A percentile compares a stretch with the other conserved stretches of the same genome.
Conservation (phyloP, 768 basidiomycete genomes). For the Suillus discolor region DNA sequence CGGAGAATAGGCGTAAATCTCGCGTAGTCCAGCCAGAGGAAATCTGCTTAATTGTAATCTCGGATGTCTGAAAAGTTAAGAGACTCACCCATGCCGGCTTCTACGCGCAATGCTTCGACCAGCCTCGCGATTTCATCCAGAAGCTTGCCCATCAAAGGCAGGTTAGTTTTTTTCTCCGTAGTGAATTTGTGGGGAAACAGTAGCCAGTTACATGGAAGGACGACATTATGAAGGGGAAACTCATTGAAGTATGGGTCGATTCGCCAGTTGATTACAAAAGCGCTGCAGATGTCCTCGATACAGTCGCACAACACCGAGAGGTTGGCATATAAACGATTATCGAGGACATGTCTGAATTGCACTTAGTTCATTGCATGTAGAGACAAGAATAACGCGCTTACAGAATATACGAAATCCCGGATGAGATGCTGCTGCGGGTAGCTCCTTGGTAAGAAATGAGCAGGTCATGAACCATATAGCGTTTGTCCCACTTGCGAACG, state of each 20-base stretch:
- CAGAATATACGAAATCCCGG: constrained; percentile 33
- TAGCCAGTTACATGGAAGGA: constrained; percentile 60
- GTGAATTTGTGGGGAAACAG: constrained; percentile 21
- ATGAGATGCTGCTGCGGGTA: constrained; percentile 25
- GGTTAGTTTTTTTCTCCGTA: constrained; percentile 11
- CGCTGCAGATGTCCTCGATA: constrained; percentile 50
- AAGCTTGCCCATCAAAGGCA: constrained; percentile 12
- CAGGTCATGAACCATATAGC: constrained; percentile 36
- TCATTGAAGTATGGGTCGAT: constrained; percentile 10
- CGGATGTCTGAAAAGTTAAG: background rate
- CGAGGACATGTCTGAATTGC: constrained; percentile 45
- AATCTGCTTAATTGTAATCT: background rate
- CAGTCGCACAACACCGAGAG: constrained; percentile 52
- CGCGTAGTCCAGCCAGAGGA: constrained; percentile 13
- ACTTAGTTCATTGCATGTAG: too few species aligned
- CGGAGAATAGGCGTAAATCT: constrained; percentile 26
- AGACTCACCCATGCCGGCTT: constrained; percentile 29
- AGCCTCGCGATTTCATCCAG: constrained; percentile 23
- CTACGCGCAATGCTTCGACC: constrained; percentile 32
- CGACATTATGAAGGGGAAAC: constrained; percentile 43
- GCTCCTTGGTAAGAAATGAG: constrained; percentile 31
- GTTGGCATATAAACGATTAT: constrained; percentile 41
- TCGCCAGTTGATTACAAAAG: constrained; percentile 39
- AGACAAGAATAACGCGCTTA: background rate
- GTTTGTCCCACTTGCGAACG: constrained; percentile 15